phyloP scores from a whole-genome alignment of 2,329 filamentous ascomycete species.

The Corinectria fuckeliana region DNA sequence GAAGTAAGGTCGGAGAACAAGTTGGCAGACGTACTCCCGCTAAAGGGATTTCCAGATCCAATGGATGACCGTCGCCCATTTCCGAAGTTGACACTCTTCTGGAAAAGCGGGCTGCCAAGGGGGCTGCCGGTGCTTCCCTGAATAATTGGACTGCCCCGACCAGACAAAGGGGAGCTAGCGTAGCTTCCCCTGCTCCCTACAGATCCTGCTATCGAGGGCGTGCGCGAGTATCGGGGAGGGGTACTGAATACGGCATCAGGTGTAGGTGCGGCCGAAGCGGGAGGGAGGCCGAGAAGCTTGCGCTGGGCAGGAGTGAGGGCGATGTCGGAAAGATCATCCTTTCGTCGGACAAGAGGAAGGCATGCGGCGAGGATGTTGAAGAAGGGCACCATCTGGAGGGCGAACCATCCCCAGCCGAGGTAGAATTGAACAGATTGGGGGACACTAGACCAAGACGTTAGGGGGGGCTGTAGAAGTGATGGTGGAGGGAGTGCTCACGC shows the following conservation, averaged over 20 bases:
- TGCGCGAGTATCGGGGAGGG: slow-evolving; percentile 84
- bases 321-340: slow-evolving; percentile 86
- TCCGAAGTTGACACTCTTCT: slow-evolving; percentile 67
- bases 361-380: slow-evolving; percentile 76
- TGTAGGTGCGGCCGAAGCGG: slow-evolving; percentile 66
- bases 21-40: slow-evolving; percentile 54
- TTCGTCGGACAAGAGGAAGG: slow-evolving; percentile 72
- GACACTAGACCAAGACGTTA: slow-evolving; percentile 40
- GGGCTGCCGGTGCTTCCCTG: slow-evolving; percentile 45
- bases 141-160: slow-evolving; percentile 56
- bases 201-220: slow-evolving; percentile 69
- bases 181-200: slow-evolving; percentile 65
- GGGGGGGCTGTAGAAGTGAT: slow-evolving; percentile 4
- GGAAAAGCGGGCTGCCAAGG: slow-evolving; percentile 63
- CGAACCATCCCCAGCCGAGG: slow-evolving; percentile 52
- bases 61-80: slow-evolving; percentile 67
- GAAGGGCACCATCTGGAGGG: slow-evolving; percentile 63
- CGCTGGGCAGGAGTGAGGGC: slow-evolving; percentile 80
- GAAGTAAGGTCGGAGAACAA: slow-evolving; percentile 67
- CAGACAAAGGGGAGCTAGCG: slow-evolving; percentile 64
- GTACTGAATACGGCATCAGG: slow-evolving; percentile 77
- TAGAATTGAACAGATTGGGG: slow-evolving; percentile 44
- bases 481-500: slow-evolving; percentile 44
- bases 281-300: slow-evolving; percentile 79
- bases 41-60: slow-evolving; percentile 62